These are phyloP conservation scores for Ophiostoma pallidulum DNA, from an alignment of 2,329 filamentous ascomycete species.

Conservation along the genomic window DNA sequence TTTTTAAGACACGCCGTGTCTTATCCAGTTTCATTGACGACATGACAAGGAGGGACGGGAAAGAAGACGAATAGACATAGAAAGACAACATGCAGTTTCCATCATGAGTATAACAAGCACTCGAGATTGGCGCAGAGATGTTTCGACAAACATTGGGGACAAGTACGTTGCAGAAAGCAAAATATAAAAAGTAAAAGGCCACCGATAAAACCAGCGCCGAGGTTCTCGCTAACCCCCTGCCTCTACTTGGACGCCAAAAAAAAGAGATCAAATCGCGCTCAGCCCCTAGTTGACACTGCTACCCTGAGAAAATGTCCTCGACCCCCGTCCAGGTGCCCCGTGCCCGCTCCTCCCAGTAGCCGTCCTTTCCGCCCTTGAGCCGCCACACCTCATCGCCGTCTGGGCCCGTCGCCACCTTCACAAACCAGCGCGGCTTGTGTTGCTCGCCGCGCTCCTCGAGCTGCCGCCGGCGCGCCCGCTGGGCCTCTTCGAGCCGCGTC, in stretches of 20 bases:
- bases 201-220: too few species aligned
- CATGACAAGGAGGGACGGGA: too few species aligned
- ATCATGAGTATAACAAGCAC: too few species aligned
- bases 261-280: neutral
- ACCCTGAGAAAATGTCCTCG: conserved; percentile 37
- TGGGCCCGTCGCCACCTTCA: conserved; percentile 50
- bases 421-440: conserved; percentile 78
- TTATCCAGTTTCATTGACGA: too few species aligned
- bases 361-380: conserved; percentile 69
- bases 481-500: conserved; percentile 72
- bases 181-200: too few species aligned
- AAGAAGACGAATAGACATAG: too few species aligned
- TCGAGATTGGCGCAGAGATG: too few species aligned
- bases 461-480: conserved; percentile 63
- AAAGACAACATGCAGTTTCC: too few species aligned
- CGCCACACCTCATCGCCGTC: conserved; percentile 63
- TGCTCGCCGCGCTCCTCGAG: conserved; percentile 66
- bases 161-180: too few species aligned
- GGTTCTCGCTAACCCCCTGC: too few species aligned
- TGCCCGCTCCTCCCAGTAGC: conserved; percentile 85
- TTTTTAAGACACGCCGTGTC: too few species aligned
- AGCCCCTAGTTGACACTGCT: neutral
- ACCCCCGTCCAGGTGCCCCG: conserved; percentile 56
- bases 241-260: neutral
- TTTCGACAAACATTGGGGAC: too few species aligned